These are phyloP conservation scores for Aspergillus transmontanensis DNA, from an alignment of 2,329 filamentous ascomycete species.

Conservation along the genomic window DNA sequence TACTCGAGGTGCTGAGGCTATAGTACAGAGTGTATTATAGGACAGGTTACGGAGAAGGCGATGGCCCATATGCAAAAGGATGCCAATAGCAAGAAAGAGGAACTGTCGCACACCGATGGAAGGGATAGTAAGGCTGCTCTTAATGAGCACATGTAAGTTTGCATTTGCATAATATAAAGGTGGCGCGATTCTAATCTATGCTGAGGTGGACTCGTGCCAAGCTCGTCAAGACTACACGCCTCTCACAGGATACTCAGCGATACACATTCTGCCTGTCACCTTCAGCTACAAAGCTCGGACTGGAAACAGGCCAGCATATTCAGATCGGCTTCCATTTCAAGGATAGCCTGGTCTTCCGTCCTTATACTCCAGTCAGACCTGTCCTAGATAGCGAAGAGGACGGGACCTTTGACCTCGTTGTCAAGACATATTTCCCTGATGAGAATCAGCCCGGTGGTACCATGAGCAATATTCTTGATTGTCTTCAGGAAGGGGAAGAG, in stretches of 20 bases:
- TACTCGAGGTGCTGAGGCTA: neutral
- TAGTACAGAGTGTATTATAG: slow-evolving; percentile 53
- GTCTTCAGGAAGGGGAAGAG: slow-evolving; percentile 51
- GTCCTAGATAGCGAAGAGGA: slow-evolving; percentile 39
- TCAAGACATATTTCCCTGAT: slow-evolving; percentile 51
- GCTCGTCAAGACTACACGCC: slow-evolving; percentile 41
- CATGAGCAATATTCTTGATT: slow-evolving; percentile 57
- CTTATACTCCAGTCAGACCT: slow-evolving; percentile 55
- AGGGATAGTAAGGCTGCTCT: slow-evolving; percentile 35
- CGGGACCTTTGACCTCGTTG: too few relatives aligned
- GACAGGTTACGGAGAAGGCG: slow-evolving; percentile 33
- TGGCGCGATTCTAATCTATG: neutral
- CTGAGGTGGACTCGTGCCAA: slow-evolving; percentile 51
- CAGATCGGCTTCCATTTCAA: slow-evolving; percentile 56
- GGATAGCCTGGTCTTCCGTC: slow-evolving; percentile 54
- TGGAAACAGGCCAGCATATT: slow-evolving; percentile 57
- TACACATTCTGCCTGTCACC: slow-evolving; percentile 31
- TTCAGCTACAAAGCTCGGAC: slow-evolving; percentile 45
- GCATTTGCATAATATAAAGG: neutral
- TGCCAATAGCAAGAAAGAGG: neutral
- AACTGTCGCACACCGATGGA: neutral
- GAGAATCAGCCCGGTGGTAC: slow-evolving; percentile 55
- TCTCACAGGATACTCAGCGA: slow-evolving; percentile 44
- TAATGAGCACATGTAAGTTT: slow-evolving; percentile 34
- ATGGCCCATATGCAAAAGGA: neutral